phyloP scores from a whole-genome alignment of 768 basidiomycete genomes.

The Suillus clintonianus region DNA sequence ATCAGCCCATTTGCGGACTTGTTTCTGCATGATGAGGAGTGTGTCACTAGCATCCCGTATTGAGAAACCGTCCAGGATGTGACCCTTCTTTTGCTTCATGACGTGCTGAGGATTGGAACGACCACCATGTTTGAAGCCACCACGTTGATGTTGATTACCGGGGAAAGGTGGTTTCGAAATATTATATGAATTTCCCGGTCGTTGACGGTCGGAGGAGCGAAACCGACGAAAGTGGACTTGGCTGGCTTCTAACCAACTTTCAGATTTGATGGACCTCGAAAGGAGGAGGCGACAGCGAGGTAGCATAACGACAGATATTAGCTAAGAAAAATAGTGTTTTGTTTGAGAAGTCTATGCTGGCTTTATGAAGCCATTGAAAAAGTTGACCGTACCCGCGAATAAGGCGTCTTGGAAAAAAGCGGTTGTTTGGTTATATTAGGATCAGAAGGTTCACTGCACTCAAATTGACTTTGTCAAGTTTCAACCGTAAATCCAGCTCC shows the following conservation, averaged over 20 bases:
- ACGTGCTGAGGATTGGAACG: neutral
- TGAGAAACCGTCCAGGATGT: neutral
- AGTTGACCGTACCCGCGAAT: neutral
- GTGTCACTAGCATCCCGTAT: slow-evolving; percentile 13
- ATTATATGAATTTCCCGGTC: neutral
- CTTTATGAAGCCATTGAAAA: neutral
- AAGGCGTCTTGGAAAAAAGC: neutral
- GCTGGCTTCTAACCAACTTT: slow-evolving; percentile 19
- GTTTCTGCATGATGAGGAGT: slow-evolving; percentile 31
- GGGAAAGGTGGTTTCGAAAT: neutral
- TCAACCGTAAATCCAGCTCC: neutral
- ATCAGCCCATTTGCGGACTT: slow-evolving; percentile 43
- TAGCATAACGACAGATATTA: slow-evolving; percentile 18
- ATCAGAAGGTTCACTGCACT: slow-evolving; percentile 20
- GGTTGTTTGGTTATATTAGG: slow-evolving; percentile 32
- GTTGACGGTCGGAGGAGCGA: slow-evolving; percentile 5
- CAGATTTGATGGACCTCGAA: slow-evolving; percentile 10
- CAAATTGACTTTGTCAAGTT: neutral
- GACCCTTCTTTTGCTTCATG: slow-evolving; percentile 8
- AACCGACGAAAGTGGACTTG: slow-evolving; percentile 21
- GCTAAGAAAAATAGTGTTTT: neutral
- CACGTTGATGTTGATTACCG: neutral
- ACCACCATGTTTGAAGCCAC: neutral
- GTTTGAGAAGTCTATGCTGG: neutral
- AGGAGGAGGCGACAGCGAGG: slow-evolving; percentile 19